phyloP scores from a whole-genome alignment of 768 basidiomycete genomes.

The Termitomyces sp. region DNA sequence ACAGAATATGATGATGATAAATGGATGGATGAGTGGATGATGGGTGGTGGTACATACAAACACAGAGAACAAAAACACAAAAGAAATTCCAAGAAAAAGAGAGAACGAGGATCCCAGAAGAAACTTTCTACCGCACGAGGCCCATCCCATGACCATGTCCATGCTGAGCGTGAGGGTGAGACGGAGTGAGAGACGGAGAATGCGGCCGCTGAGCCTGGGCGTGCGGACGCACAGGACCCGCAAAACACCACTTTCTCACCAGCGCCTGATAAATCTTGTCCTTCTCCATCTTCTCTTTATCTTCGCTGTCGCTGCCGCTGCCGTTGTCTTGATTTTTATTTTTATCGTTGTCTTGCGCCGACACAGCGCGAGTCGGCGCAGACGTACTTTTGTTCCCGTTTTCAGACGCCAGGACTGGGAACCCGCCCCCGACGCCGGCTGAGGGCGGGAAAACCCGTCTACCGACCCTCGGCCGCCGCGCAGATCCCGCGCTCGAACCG shows the following conservation, averaged over 20 bases:
- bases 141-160: neutral
- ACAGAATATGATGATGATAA: too few relatives aligned
- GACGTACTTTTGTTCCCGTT: neutral
- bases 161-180: neutral
- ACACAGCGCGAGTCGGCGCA: neutral
- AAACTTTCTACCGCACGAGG: neutral
- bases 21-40: neutral
- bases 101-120: neutral
- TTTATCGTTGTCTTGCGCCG: neutral
- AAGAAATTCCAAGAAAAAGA: neutral
- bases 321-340: neutral
- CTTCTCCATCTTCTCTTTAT: neutral
- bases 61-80: neutral
- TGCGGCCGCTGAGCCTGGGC: neutral
- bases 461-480: neutral
- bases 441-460: neutral
- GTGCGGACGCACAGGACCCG: slow-evolving; percentile 10
- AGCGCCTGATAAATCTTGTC: slow-evolving; percentile 51
- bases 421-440: neutral
- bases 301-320: neutral
- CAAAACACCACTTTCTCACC: slow-evolving; percentile 66
- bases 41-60: neutral
- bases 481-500: neutral
- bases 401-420: neutral
- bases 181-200: neutral